These are phyloP conservation scores for Cordyceps cicadae DNA, from an alignment of 2,329 filamentous ascomycete species.

Conservation along the genomic window DNA sequence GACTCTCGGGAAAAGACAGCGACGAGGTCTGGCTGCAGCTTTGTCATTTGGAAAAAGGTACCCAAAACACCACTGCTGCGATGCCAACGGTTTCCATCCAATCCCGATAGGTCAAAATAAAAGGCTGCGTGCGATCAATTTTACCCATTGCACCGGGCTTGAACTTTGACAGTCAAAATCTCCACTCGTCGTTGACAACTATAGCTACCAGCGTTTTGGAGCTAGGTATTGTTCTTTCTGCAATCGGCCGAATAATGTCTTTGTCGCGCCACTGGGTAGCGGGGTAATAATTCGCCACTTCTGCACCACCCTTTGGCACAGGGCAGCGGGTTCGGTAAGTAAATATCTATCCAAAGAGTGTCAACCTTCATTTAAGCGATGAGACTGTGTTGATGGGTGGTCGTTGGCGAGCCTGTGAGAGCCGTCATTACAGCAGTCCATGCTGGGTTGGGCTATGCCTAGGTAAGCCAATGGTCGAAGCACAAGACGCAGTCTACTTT, in stretches of 20 bases:
- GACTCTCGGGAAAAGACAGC: neutral
- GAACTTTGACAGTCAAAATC: neutral
- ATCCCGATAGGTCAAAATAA: neutral
- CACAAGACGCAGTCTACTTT: too few species aligned
- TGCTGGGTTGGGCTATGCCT: too few species aligned
- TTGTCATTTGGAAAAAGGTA: neutral
- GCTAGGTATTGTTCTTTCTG: neutral
- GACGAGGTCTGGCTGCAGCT: neutral
- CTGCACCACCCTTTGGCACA: neutral
- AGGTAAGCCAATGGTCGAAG: too few species aligned
- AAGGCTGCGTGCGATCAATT: neutral
- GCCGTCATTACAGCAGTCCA: too few species aligned
- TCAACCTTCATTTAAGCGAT: too few species aligned
- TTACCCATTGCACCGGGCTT: neutral
- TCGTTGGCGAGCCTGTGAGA: too few species aligned
- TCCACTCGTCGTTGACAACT: neutral
- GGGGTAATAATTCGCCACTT: neutral
- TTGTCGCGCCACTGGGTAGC: neutral
- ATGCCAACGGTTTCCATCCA: neutral
- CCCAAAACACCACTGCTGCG: neutral
- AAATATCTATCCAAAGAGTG: too few species aligned
- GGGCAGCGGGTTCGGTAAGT: neutral
- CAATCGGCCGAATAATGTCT: neutral
- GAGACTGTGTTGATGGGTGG: too few species aligned
- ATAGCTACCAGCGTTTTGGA: neutral